Percentiles rank a stretch among this genome's conserved stretches.
phyloP scores from a whole-genome alignment of 2,329 filamentous ascomycete genomes.

The Simplicillium aogashimaense region DNA sequence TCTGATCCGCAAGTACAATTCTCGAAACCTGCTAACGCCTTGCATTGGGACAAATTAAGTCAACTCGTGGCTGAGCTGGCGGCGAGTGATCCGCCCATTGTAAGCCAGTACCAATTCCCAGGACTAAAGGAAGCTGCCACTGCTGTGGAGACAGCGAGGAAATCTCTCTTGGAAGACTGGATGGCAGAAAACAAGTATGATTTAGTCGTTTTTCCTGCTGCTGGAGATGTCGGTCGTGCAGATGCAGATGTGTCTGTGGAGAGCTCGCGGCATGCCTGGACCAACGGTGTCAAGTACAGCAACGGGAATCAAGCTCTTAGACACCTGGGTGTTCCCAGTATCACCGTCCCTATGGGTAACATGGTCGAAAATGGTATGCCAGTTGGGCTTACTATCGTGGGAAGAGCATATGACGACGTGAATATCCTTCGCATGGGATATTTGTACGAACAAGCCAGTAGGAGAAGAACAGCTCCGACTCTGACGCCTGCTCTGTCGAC shows the following conservation, averaged over 20 bases:
- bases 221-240: conserved; percentile 35
- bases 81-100: not conserved
- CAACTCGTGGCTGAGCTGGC: conserved; percentile 8
- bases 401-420: conserved; percentile 34
- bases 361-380: conserved; percentile 36
- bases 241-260: conserved; percentile 28
- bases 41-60: conserved; percentile 11
- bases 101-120: conserved; percentile 28
- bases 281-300: conserved; percentile 38
- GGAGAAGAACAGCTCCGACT: not conserved
- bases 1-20: conserved; percentile 6
- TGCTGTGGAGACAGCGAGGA: conserved; percentile 35
- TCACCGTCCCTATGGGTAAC: conserved; percentile 41
- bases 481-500: conserved; percentile 1
- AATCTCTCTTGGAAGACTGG: conserved; percentile 39
- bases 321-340: conserved; percentile 43
- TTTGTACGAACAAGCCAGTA: conserved; percentile 2
- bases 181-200: conserved; percentile 30
- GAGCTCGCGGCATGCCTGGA: conserved; percentile 9
- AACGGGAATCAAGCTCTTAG: conserved; percentile 42
- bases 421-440: conserved; percentile 11
- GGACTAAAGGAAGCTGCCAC: conserved; percentile 28
- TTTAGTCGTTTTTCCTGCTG: conserved; percentile 35
- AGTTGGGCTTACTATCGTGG: conserved; percentile 40
- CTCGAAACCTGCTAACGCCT: conserved; percentile 8